A percentile compares a stretch with the other conserved stretches of the same genome.
These are phyloP conservation scores for Fusarium praegraminearum DNA, from an alignment of 2,329 filamentous ascomycete species.

Conservation along the genomic window DNA sequence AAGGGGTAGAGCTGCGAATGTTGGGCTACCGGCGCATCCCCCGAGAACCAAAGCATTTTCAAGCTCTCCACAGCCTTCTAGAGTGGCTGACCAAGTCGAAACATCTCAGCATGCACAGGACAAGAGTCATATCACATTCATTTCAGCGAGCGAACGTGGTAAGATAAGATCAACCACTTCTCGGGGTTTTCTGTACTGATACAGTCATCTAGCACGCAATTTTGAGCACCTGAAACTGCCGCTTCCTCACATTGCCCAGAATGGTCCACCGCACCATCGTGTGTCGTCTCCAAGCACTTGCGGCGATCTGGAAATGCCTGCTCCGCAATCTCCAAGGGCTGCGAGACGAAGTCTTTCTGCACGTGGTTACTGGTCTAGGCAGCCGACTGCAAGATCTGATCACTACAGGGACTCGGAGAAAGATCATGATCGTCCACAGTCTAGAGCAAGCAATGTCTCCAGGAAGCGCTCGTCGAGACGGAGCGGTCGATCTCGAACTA, in stretches of 20 bases:
- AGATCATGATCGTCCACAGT: conserved; percentile 41
- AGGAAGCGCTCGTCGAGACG: conserved; percentile 44
- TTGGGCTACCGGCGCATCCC: not conserved
- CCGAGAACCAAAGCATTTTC: not conserved
- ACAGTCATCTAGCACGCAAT: not conserved
- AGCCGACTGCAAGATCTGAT: conserved; percentile 1
- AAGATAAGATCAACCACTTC: not conserved
- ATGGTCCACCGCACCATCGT: not conserved
- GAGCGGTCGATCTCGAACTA: conserved; percentile 21
- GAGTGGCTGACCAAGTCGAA: not conserved
- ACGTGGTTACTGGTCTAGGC: conserved; percentile 11
- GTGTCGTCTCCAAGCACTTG: conserved; percentile 45
- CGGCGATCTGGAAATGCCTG: conserved; percentile 51
- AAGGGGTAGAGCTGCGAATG: not conserved
- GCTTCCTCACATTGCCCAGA: conserved; percentile 16
- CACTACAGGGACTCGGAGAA: conserved; percentile 4
- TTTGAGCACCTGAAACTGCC: conserved; percentile 23
- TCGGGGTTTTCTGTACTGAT: not conserved
- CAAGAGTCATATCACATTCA: not conserved
- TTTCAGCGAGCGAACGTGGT: not conserved
- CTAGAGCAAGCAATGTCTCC: conserved; percentile 52
- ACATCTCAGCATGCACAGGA: not conserved
- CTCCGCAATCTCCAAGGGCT: conserved; percentile 37
- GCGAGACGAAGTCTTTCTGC: conserved; percentile 1
- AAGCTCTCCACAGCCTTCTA: not conserved